Base-by-base conservation (phyloP, 148 eudicot species). In the Dysphania ambrosioides region DNA sequence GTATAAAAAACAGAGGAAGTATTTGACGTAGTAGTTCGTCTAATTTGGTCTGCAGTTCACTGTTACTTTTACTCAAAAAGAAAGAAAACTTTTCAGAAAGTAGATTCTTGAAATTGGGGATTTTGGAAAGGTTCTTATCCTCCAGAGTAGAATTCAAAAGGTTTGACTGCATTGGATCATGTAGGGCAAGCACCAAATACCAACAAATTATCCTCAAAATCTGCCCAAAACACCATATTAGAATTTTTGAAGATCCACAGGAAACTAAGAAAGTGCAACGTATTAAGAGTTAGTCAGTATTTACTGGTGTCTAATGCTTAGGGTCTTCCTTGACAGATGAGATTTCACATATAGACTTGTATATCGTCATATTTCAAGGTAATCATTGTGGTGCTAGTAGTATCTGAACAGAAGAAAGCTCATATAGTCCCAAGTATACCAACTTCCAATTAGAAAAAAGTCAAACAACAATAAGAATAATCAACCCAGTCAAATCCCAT, bases 91-190 rank as follows among this genome's bases (percentile, higher is more conserved):
- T 27, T 21, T 16, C 2, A 42, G 26, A 29, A 24, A 36, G 71
- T 49, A 67, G 15, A 73, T 77, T 88, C 98, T 83, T 91, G 76
- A 94, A 94, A 65, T 88, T 88, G 9, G 96, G 87, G 77, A 91
- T 83, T 78, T 91, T 97, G 40, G 88, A 91, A 68, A 91, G 90
- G 76, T 91, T 94, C 74, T 88, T 94, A 67, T 94, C 98, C 87
- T 91, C 97, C 87, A 94, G 80, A 24, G 96, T 91, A 73, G 96
- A 86, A 82, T 92, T 90, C 16, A 91, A 84, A 84, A 94, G 96
- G 77, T 97, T 94, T 34, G 97, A 91, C 81, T 94, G 98, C 98
- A 94, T 94, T 16, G 98, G 92, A 83, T 90, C 97, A 71, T 90
- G 89, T 19, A 93, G 97, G 70, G 98, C 79, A 81, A 94, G 78